Percentiles rank a stretch among this genome's conserved stretches.
Conservation (phyloP, 176 grass and related monocot species). For the Oryza nivara region DNA sequence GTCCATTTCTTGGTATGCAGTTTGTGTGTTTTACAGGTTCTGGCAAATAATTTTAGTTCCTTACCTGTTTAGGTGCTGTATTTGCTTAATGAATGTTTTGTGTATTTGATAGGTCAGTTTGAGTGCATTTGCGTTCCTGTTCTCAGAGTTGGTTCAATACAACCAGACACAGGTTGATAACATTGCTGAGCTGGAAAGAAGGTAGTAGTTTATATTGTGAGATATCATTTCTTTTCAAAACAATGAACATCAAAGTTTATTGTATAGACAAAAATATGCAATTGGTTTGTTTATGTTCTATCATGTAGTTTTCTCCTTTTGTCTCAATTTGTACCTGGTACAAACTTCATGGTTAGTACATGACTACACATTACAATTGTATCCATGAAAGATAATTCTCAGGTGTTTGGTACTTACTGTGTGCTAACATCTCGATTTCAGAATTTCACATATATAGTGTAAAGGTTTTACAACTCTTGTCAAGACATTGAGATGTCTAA, state of each 20-base stretch:
- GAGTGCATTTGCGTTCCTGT: slow-evolving; percentile 98
- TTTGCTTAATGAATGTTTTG: slow-evolving; percentile 34
- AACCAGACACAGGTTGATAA: slow-evolving; percentile 99
- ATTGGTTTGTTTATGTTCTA: background rate
- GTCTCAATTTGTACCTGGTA: slow-evolving; percentile 7
- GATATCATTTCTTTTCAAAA: background rate
- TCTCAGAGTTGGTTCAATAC: slow-evolving; percentile 97
- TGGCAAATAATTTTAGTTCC: background rate
- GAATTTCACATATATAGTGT: slow-evolving; percentile 28
- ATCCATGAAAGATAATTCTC: slow-evolving; percentile 7
- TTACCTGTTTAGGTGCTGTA: slow-evolving; percentile 6
- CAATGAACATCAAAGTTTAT: background rate
- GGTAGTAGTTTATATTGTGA: slow-evolving; percentile 44
- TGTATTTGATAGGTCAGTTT: slow-evolving; percentile 77
- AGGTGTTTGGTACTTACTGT: background rate
- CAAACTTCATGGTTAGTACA: slow-evolving; percentile 18
- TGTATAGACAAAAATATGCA: background rate
- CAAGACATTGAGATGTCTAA: slow-evolving; percentile 24
- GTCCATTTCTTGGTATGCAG: background rate
- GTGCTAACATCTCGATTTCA: background rate
- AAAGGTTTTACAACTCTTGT: slow-evolving; percentile 24
- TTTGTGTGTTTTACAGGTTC: slow-evolving; percentile 1
- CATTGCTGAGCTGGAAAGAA: slow-evolving; percentile 94
- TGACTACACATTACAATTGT: slow-evolving; percentile 16
- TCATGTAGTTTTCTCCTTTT: slow-evolving; percentile 23